phyloP scores from a whole-genome alignment of 1,139 yeast species.

The Zygosaccharomyces pseudobailii region DNA sequence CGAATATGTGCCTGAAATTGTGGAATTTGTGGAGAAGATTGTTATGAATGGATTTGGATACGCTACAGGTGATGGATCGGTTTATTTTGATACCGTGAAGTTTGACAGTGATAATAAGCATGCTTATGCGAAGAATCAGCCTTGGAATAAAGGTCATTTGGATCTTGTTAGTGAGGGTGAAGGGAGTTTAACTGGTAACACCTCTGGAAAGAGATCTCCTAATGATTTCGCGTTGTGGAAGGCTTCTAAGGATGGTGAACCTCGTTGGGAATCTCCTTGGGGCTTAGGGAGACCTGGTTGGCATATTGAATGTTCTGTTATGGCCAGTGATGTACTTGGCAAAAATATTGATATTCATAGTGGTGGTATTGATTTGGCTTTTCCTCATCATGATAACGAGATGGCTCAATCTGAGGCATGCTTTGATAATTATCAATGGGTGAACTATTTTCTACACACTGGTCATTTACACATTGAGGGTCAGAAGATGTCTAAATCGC shows the following conservation, averaged over 20 bases:
- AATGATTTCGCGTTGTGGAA: constrained; percentile 98
- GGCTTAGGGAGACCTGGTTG: constrained; percentile 98
- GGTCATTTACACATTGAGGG: constrained; percentile 98
- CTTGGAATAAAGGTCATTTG: constrained; percentile 92
- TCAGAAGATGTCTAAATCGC: constrained; percentile 93
- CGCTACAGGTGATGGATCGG: constrained; percentile 78
- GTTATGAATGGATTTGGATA: constrained; percentile 80
- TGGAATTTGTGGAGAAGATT: constrained; percentile 69
- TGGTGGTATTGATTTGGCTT: constrained; percentile 95
- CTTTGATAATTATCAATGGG: constrained; percentile 89
- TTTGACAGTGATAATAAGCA: constrained; percentile 73
- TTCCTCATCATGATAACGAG: constrained; percentile 99
- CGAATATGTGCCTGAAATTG: constrained; percentile 90
- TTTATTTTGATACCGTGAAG: constrained; percentile 83
- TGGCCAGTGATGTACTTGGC: constrained; percentile 92
- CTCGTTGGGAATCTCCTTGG: constrained; percentile 94
- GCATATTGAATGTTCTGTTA: constrained; percentile 99
- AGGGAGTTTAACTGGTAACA: constrained; percentile 66
- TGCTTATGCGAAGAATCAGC: constrained; percentile 91
- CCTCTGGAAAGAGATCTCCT: constrained; percentile 58
- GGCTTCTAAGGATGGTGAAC: constrained; percentile 95
- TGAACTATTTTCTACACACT: constrained; percentile 90
- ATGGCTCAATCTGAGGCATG: constrained; percentile 96
- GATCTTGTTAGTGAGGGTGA: constrained; percentile 92
- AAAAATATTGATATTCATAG: constrained; percentile 86